phyloP scores from a whole-genome alignment of 192 early-diverging fungal species.

The Umbelopsis sp. region DNA sequence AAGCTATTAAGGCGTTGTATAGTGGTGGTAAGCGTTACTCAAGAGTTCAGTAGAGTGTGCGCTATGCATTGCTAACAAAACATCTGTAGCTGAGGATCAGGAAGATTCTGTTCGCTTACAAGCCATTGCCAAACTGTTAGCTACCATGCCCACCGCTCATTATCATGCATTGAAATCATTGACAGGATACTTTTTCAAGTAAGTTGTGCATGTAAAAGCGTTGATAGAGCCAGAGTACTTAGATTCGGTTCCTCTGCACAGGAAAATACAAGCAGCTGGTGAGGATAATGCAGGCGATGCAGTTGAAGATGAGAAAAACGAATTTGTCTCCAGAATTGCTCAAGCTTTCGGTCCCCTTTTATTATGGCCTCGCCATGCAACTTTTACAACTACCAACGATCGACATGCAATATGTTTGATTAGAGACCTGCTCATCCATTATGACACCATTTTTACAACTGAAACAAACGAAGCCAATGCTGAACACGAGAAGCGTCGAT shows the following conservation, averaged over 20 bases:
- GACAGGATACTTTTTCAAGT: slow-evolving; percentile 30
- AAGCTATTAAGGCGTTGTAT: slow-evolving; percentile 66
- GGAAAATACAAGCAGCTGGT: slow-evolving; percentile 21
- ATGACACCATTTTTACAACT: slow-evolving; percentile 45
- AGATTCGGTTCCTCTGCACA: no score
- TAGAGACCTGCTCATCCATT: slow-evolving; percentile 47
- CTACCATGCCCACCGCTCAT: slow-evolving; percentile 44
- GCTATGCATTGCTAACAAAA: background rate
- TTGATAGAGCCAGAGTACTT: no score
- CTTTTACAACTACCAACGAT: slow-evolving; percentile 43
- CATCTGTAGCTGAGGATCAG: slow-evolving; percentile 23
- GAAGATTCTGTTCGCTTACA: slow-evolving; percentile 35
- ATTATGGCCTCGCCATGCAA: slow-evolving; percentile 43
- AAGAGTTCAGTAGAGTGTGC: background rate
- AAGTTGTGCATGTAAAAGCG: slow-evolving; percentile 17
- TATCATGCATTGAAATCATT: slow-evolving; percentile 50
- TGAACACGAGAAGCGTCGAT: slow-evolving; percentile 32
- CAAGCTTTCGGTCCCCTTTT: slow-evolving; percentile 54
- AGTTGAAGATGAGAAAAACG: slow-evolving; percentile 7
- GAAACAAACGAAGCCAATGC: slow-evolving; percentile 14
- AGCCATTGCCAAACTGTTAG: slow-evolving; percentile 50
- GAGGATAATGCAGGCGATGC: background rate
- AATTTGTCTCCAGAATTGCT: slow-evolving; percentile 33
- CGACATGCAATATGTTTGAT: slow-evolving; percentile 43
- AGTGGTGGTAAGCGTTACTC: slow-evolving; percentile 41